phyloP scores from a whole-genome alignment of 2,329 filamentous ascomycete genomes.

The Dactylellina drechsleri region DNA sequence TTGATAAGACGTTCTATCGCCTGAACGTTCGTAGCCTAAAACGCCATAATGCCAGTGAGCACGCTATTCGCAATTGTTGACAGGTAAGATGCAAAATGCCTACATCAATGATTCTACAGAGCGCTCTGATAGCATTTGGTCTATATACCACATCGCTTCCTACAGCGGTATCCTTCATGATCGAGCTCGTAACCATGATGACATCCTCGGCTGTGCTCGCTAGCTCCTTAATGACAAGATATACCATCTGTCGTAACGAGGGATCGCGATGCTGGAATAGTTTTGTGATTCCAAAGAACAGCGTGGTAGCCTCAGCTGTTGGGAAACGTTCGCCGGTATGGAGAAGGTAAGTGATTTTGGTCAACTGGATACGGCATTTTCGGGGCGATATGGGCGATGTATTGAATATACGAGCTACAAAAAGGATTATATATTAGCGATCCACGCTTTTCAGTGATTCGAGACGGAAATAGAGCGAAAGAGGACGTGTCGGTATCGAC shows the following conservation, averaged over 20 bases:
- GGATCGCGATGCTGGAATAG: slow-evolving; percentile 99
- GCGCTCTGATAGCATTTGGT: slow-evolving; percentile 92
- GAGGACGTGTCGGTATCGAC: slow-evolving; percentile 32
- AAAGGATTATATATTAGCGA: slow-evolving; percentile 37
- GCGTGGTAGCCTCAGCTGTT: slow-evolving; percentile 93
- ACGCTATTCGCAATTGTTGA: slow-evolving; percentile 1
- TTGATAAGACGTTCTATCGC: slow-evolving; percentile 99
- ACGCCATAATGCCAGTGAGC: slow-evolving; percentile 12
- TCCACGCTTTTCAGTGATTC: neutral
- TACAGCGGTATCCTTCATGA: slow-evolving; percentile 99
- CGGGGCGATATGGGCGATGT: slow-evolving; percentile 94
- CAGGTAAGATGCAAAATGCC: neutral
- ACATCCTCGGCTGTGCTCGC: slow-evolving; percentile 96
- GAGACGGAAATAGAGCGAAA: neutral
- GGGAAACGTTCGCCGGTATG: slow-evolving; percentile 98
- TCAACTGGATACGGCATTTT: slow-evolving; percentile 96
- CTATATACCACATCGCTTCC: slow-evolving; percentile 93
- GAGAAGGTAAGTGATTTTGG: slow-evolving; percentile 94
- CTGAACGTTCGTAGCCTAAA: slow-evolving; percentile 91
- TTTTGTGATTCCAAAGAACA: slow-evolving; percentile 99
- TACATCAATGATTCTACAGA: slow-evolving; percentile 97
- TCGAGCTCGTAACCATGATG: slow-evolving; percentile 99
- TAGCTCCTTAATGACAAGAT: slow-evolving; percentile 97
- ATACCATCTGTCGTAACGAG: slow-evolving; percentile 97
- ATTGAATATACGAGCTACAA: slow-evolving; percentile 92